phyloP scores from a whole-genome alignment of 108 stramenopile genomes.

The Mayamaea pseudoterrestris region DNA sequence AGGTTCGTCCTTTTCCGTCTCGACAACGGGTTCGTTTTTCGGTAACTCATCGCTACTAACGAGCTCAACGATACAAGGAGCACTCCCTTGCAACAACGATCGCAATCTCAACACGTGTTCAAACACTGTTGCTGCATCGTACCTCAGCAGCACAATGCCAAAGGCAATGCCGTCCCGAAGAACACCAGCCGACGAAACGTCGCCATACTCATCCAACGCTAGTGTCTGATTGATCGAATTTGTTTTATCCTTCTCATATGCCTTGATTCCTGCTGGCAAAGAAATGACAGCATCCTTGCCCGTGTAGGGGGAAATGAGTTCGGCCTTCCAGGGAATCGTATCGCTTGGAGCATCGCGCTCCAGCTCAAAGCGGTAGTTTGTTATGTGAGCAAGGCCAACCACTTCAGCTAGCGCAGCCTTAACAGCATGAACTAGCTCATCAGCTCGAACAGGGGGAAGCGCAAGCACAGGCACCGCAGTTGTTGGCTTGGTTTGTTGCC shows the following conservation, averaged over 20 bases:
- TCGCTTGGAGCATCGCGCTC: conserved; percentile 11
- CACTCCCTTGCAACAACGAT: conserved; percentile 57
- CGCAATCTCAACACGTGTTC: conserved; percentile 57
- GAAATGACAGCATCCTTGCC: conserved; percentile 46
- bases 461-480: conserved; percentile 16
- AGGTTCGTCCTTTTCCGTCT: conserved; percentile 6
- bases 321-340: not conserved
- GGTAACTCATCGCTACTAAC: not conserved
- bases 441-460: conserved; percentile 66
- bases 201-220: conserved; percentile 67
- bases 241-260: conserved; percentile 7
- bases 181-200: conserved; percentile 35
- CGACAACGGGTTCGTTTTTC: conserved; percentile 3
- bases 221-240: too few species aligned
- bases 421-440: conserved; percentile 62
- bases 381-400: conserved; percentile 57
- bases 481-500: conserved; percentile 21
- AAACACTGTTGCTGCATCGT: conserved; percentile 43
- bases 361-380: conserved; percentile 59
- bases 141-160: conserved; percentile 66
- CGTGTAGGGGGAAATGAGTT: conserved; percentile 36
- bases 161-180: conserved; percentile 33
- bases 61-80: conserved; percentile 30
- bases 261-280: conserved; percentile 11
- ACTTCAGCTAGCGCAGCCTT: conserved; percentile 59